A percentile compares a stretch with the other conserved stretches of the same genome.
Conservation (phyloP, 2,329 filamentous ascomycete genomes). For the Cordyceps tenuipes region DNA sequence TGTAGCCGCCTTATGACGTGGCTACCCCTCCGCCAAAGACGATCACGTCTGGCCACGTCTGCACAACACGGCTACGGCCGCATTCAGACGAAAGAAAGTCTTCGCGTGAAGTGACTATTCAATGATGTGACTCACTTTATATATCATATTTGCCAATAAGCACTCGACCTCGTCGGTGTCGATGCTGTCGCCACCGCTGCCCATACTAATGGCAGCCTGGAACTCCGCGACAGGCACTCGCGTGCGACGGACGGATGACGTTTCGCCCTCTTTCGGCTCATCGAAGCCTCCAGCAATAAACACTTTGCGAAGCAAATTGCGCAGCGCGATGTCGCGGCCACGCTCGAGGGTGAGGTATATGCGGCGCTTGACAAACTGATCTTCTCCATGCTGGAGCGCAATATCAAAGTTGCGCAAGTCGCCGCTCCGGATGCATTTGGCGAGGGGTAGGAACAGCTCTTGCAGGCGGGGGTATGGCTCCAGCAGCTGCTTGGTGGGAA, state of each 20-base stretch:
- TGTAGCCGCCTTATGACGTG: slow-evolving; percentile 5
- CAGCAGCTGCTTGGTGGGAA: slow-evolving; percentile 67
- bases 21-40: background rate
- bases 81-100: background rate
- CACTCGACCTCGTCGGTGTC: slow-evolving; percentile 95
- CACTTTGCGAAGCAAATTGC: slow-evolving; percentile 87
- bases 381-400: slow-evolving; percentile 71
- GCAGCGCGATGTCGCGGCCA: slow-evolving; percentile 80
- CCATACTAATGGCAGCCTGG: slow-evolving; percentile 70
- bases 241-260: slow-evolving; percentile 57
- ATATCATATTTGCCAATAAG: slow-evolving; percentile 90
- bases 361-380: slow-evolving; percentile 85
- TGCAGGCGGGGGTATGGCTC: slow-evolving; percentile 68
- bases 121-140: slow-evolving; percentile 60
- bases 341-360: slow-evolving; percentile 94
- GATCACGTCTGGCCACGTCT: background rate
- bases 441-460: slow-evolving; percentile 69
- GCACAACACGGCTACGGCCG: background rate
- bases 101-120: background rate
- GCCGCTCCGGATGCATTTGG: slow-evolving; percentile 69
- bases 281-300: slow-evolving; percentile 80
- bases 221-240: slow-evolving; percentile 80
- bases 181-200: slow-evolving; percentile 54
- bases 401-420: slow-evolving; percentile 78
- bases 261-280: slow-evolving; percentile 60